Evolutionary conservation across 768 basidiomycete species (phyloP).

Genomic region (Mycena chlorophos): DNA sequence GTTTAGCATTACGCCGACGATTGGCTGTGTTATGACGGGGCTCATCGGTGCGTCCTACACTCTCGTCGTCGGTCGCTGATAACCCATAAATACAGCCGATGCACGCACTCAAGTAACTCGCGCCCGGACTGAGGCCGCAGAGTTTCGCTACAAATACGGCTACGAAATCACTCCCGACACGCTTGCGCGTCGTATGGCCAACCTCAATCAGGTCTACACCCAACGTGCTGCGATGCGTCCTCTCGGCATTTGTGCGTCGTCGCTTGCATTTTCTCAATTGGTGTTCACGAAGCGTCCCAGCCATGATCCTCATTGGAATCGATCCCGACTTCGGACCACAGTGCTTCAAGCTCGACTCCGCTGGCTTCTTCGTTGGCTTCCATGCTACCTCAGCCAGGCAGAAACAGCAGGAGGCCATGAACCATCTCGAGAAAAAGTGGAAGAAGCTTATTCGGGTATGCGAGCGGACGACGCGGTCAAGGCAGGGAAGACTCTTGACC

Average conservation of each 20-base stretch:
- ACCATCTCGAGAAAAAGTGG: conserved; percentile 98
- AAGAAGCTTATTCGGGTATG: conserved; percentile 81
- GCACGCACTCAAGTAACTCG: conserved; percentile 86
- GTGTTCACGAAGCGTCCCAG: conserved; percentile 40
- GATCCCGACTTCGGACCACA: conserved; percentile 94
- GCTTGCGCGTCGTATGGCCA: conserved; percentile 91
- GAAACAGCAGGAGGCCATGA: conserved; percentile 99
- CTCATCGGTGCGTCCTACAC: conserved; percentile 66
- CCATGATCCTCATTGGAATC: conserved; percentile 93
- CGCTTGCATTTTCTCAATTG: not conserved
- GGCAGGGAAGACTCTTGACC: conserved; percentile 71
- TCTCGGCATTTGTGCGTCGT: conserved; percentile 80
- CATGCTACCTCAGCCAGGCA: conserved; percentile 95
- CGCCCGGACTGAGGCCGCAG: conserved; percentile 85
- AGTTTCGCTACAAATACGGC: conserved; percentile 94
- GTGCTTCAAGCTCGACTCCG: conserved; percentile 96
- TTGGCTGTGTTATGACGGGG: conserved; percentile 99
- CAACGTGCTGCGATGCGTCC: conserved; percentile 97
- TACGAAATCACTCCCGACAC: conserved; percentile 98
- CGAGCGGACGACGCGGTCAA: conserved; percentile 78
- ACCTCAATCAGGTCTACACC: conserved; percentile 99
- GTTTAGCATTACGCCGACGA: conserved; percentile 93
- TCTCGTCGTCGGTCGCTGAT: not conserved
- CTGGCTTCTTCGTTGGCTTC: conserved; percentile 98
- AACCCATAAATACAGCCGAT: conserved; percentile 61